phyloP scores from a whole-genome alignment of 2,329 filamentous ascomycete species.

The Fusarium pseudoanthophilum region DNA sequence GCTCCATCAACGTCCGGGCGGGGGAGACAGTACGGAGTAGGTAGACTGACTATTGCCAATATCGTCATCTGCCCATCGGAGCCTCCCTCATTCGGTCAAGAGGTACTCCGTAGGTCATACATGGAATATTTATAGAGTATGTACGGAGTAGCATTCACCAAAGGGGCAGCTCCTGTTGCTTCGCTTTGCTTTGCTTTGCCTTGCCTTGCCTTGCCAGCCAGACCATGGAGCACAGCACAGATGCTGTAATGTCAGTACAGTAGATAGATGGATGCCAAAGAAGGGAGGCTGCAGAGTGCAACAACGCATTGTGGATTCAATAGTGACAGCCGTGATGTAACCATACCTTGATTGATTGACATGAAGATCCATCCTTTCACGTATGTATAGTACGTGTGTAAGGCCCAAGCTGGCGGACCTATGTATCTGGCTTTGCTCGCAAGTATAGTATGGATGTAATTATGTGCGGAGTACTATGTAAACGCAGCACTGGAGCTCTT shows the following conservation, averaged over 20 bases:
- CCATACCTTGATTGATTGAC: not conserved
- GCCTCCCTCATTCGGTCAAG: conserved; percentile 18
- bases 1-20: conserved; percentile 39
- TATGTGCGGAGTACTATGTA: not conserved
- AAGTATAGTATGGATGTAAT: not conserved
- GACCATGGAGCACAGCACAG: not conserved
- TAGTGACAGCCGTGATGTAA: not conserved
- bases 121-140: not conserved
- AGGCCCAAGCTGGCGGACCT: not conserved
- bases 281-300: not conserved
- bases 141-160: not conserved
- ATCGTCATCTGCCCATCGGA: conserved; percentile 32
- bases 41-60: conserved; percentile 40
- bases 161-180: not conserved
- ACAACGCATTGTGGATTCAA: not conserved
- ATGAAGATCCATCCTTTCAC: not conserved
- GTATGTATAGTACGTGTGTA: not conserved
- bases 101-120: not conserved
- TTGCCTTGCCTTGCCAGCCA: not conserved
- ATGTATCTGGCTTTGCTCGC: not conserved
- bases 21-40: conserved; percentile 7
- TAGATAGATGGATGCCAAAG: not conserved
- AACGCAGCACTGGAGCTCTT: not conserved
- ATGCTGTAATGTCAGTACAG: not conserved
- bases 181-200: not conserved